A percentile compares a stretch with the other conserved stretches of the same genome.
Evolutionary conservation across 1,139 yeast genomes (phyloP).

Genomic region (Kodamaea alishanica): DNA sequence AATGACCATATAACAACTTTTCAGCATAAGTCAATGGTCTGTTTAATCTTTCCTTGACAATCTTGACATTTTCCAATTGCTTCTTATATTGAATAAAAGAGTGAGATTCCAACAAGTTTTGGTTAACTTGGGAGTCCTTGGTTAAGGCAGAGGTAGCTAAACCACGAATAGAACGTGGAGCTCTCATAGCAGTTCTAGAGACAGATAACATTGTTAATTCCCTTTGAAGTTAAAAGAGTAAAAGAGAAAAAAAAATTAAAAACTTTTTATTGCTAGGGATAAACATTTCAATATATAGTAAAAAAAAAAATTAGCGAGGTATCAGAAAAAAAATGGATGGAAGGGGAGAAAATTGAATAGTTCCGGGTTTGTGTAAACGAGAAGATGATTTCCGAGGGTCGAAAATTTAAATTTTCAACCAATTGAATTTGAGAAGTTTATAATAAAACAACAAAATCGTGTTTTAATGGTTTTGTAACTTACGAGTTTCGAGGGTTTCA

Average conservation of each 20-base stretch:
- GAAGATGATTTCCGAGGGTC: constrained; percentile 6
- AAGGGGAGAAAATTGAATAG: not conserved
- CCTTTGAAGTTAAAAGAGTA: constrained; percentile 3
- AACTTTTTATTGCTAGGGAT: constrained; percentile 7
- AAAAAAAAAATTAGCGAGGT: constrained; percentile 4
- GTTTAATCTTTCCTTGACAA: constrained; percentile 80
- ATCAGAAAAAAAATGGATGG: constrained; percentile 2
- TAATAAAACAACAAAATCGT: constrained; percentile 11
- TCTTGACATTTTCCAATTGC: constrained; percentile 77
- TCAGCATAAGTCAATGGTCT: constrained; percentile 98
- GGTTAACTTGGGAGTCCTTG: constrained; percentile 88
- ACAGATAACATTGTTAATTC: constrained; percentile 36
- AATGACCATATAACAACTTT: constrained; percentile 92
- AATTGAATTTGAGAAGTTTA: constrained; percentile 18
- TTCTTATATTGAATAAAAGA: constrained; percentile 78
- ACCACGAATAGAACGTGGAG: constrained; percentile 53
- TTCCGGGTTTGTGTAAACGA: constrained; percentile 4
- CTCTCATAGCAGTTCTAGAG: constrained; percentile 32
- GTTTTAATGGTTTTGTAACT: not conserved
- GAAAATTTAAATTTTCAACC: constrained; percentile 9
- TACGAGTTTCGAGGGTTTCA: no score
- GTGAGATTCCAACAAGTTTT: constrained; percentile 84
- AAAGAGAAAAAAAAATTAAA: constrained; percentile 7
- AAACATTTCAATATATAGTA: constrained; percentile 8
- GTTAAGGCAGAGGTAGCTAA: constrained; percentile 74